phyloP scores from a whole-genome alignment of 495 filamentous ascomycete genomes.

The Penicillium egyptiacum region DNA sequence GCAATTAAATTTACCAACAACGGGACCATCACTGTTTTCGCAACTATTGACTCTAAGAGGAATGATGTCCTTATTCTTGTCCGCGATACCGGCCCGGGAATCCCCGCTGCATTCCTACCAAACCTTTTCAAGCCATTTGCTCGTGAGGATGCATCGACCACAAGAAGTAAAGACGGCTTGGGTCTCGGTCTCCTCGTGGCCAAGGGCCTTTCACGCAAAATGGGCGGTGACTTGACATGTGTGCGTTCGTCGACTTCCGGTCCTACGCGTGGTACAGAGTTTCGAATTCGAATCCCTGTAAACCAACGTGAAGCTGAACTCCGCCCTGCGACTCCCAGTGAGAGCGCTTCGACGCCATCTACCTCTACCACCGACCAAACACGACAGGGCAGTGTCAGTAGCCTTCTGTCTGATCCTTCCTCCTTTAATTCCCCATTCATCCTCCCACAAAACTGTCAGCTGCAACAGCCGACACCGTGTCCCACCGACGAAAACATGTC shows the following conservation, averaged over 20 bases:
- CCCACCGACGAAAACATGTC: constrained; percentile 34
- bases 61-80: constrained; percentile 63
- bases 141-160: constrained; percentile 70
- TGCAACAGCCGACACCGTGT: constrained; percentile 38
- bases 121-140: constrained; percentile 76
- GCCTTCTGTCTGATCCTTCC: constrained; percentile 24
- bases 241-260: constrained; percentile 68
- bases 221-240: constrained; percentile 72
- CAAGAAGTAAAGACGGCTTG: constrained; percentile 68
- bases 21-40: constrained; percentile 62
- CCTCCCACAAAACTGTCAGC: constrained; percentile 24
- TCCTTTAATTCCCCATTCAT: constrained; percentile 24
- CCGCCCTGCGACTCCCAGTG: constrained; percentile 41
- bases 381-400: constrained; percentile 28
- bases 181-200: constrained; percentile 75
- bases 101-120: constrained; percentile 66
- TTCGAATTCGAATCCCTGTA: constrained; percentile 69
- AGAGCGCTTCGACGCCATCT: constrained; percentile 31
- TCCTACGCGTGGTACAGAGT: constrained; percentile 67
- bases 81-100: constrained; percentile 71
- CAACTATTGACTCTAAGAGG: constrained; percentile 48
- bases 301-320: constrained; percentile 48
- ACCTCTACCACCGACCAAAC: constrained; percentile 23
- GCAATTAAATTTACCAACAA: constrained; percentile 78
- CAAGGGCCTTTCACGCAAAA: constrained; percentile 71